These are phyloP conservation scores for Phytophthora cactorum DNA, from an alignment of 352 stramenopile genomes.

Conservation along the genomic window DNA sequence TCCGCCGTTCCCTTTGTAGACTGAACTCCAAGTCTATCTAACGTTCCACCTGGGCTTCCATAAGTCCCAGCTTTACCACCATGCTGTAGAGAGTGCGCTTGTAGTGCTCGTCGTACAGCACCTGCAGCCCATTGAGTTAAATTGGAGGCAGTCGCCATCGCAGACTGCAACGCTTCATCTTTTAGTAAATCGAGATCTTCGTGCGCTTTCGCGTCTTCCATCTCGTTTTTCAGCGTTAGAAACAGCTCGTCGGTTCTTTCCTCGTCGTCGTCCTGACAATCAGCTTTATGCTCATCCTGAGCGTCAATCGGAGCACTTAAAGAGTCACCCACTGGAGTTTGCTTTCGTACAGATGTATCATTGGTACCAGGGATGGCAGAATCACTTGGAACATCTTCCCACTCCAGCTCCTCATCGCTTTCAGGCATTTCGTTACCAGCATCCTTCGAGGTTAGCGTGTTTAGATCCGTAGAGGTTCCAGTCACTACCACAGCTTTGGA, in stretches of 20 bases:
- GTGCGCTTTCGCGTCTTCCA: conserved; percentile 76
- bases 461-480: not conserved
- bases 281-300: conserved; percentile 5
- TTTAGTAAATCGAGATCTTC: conserved; percentile 67
- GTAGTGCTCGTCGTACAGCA: conserved; percentile 71
- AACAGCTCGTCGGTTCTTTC: conserved; percentile 55
- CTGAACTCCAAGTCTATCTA: conserved; percentile 1
- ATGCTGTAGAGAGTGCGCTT: conserved; percentile 66
- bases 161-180: conserved; percentile 77
- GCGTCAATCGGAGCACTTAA: not conserved
- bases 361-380: not conserved
- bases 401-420: conserved; percentile 55
- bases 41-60: conserved; percentile 12
- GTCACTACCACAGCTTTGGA: not conserved
- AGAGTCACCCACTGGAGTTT: conserved; percentile 1
- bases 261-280: conserved; percentile 12
- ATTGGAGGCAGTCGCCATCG: conserved; percentile 83
- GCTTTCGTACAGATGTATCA: not conserved
- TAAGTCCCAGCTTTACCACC: conserved; percentile 18
- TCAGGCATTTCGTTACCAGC: conserved; percentile 6
- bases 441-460: not conserved
- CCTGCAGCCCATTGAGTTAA: conserved; percentile 89
- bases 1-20: conserved; percentile 16
- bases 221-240: conserved; percentile 64
- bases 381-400: conserved; percentile 45